Percentiles rank a stretch among this genome's conserved stretches.
These are phyloP conservation scores for Lentinula edodes DNA, from an alignment of 768 basidiomycete species.

Conservation along the genomic window DNA sequence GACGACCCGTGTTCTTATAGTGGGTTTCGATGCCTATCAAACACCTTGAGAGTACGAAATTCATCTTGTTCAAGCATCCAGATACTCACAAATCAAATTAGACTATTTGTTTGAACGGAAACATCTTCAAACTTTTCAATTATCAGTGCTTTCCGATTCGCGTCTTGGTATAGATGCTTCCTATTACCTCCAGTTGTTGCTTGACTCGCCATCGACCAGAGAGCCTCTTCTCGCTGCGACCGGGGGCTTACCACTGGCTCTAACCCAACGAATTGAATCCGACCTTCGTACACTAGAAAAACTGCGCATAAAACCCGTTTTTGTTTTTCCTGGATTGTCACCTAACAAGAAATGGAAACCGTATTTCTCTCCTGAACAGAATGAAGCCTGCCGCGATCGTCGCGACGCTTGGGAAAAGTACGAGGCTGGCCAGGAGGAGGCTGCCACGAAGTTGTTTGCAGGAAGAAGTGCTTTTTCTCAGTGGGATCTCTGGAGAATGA, in stretches of 20 bases:
- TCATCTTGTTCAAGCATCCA: constrained; percentile 11
- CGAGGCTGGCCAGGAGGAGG: constrained; percentile 87
- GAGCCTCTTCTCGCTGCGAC: constrained; percentile 94
- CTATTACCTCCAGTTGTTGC: constrained; percentile 78
- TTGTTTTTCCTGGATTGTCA: constrained; percentile 89
- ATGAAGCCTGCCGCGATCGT: constrained; percentile 70
- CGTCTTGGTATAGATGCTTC: constrained; percentile 96
- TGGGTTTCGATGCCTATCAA: constrained; percentile 65
- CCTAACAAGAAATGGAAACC: constrained; percentile 72
- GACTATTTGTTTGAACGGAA: constrained; percentile 86
- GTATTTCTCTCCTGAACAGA: constrained; percentile 49
- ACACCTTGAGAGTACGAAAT: constrained; percentile 67
- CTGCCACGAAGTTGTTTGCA: constrained; percentile 81
- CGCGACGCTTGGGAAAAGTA: constrained; percentile 91
- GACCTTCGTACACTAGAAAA: constrained; percentile 90
- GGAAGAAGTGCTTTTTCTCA: constrained; percentile 65
- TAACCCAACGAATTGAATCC: constrained; percentile 83
- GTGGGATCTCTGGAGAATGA: constrained; percentile 93
- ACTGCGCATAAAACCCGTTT: constrained; percentile 94
- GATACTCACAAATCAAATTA: constrained; percentile 22
- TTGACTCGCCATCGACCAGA: constrained; percentile 67
- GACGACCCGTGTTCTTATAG: not conserved
- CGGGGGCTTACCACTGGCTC: constrained; percentile 87
- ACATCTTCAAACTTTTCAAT: constrained; percentile 76
- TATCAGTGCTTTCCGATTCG: constrained; percentile 80